A percentile compares a stretch with the other conserved stretches of the same genome.
Evolutionary conservation across 306 rosid species (phyloP).

Genomic region (Psophocarpus tetragonolobus): DNA sequence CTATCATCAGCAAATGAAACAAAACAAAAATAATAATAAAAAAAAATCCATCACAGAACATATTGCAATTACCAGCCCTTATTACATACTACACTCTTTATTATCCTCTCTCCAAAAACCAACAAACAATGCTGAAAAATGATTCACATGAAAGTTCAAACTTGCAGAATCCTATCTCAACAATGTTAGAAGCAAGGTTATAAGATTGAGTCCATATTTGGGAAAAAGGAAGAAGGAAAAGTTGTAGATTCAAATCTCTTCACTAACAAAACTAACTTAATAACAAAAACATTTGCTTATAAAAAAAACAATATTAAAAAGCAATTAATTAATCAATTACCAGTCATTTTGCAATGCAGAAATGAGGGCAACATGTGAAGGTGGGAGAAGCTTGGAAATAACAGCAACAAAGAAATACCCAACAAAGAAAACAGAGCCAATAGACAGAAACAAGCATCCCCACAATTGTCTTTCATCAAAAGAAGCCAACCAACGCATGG

Average conservation of each 20-base stretch:
- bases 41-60: neutral
- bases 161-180: neutral
- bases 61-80: constrained; percentile 6
- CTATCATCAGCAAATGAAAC: neutral
- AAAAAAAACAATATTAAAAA: too few relatives aligned
- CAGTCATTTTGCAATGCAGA: constrained; percentile 80
- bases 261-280: too few relatives aligned
- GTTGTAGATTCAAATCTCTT: too few relatives aligned
- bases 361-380: constrained; percentile 49
- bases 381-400: constrained; percentile 70
- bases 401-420: constrained; percentile 60
- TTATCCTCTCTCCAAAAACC: neutral
- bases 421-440: constrained; percentile 55
- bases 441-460: constrained; percentile 56
- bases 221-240: too few relatives aligned
- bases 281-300: too few relatives aligned
- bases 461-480: constrained; percentile 35
- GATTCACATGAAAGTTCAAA: neutral
- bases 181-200: neutral
- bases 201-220: too few relatives aligned
- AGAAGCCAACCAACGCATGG: constrained; percentile 36
- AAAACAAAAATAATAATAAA: neutral
- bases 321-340: constrained; percentile 31
- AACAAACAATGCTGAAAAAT: neutral
- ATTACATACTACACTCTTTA: neutral